phyloP scores from a whole-genome alignment of 225 moss, liverwort and hornwort species.

The Thuidium tamariscinum region DNA sequence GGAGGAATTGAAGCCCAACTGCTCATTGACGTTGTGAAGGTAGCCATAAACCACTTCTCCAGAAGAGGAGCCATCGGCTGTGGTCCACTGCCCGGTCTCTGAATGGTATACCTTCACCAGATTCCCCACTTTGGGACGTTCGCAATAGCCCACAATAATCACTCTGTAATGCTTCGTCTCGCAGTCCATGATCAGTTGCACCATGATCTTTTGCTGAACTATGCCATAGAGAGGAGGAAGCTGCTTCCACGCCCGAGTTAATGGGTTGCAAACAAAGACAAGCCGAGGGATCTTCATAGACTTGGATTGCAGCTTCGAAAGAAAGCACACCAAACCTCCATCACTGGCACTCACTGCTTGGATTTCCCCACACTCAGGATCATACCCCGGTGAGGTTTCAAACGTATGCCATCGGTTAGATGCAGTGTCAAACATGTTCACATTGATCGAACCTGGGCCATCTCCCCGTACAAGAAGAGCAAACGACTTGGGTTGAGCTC shows the following conservation, averaged over 20 bases:
- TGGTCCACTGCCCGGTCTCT: background rate
- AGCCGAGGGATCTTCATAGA: background rate
- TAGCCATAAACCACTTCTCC: background rate
- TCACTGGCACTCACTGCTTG: background rate
- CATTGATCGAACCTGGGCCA: too few species aligned
- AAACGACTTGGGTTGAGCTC: background rate
- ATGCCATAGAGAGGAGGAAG: background rate
- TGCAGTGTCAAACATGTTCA: background rate
- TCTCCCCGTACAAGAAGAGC: background rate
- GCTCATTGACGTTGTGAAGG: background rate
- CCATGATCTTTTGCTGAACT: background rate
- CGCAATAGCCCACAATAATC: background rate
- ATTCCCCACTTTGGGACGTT: background rate
- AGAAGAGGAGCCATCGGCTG: background rate
- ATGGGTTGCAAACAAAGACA: background rate
- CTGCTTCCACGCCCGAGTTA: background rate
- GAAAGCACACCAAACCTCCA: background rate
- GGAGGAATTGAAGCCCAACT: fast-evolving
- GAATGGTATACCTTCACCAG: background rate
- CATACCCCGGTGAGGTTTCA: background rate
- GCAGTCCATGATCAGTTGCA: background rate
- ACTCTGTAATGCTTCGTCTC: background rate
- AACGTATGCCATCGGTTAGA: background rate
- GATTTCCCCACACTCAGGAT: background rate
- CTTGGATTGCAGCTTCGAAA: background rate